phyloP scores from a whole-genome alignment of 352 stramenopile species.

The Globisporangium paddicum region DNA sequence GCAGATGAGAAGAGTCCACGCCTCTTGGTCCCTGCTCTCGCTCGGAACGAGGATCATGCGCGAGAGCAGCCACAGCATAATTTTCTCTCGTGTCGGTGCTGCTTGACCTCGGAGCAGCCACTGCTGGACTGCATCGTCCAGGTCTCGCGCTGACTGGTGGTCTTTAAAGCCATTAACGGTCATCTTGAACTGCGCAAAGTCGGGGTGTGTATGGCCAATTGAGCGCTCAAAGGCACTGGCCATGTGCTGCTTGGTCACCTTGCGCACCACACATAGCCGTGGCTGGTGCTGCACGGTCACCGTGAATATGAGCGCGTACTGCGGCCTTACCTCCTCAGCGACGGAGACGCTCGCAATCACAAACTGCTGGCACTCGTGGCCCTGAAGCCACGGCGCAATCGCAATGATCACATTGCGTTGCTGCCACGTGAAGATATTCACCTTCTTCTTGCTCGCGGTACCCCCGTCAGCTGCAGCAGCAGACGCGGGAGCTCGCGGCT shows the following conservation, averaged over 20 bases:
- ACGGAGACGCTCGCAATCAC: slow-evolving; percentile 21
- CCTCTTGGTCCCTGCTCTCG: neutral
- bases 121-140: slow-evolving; percentile 22
- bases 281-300: neutral
- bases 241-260: slow-evolving; percentile 52
- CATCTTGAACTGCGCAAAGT: slow-evolving; percentile 7
- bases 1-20: slow-evolving; percentile 15
- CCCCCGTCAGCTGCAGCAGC: neutral
- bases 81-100: slow-evolving; percentile 39
- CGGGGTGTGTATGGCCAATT: slow-evolving; percentile 10
- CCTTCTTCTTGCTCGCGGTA: slow-evolving; percentile 4
- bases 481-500: neutral
- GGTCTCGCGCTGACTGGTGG: neutral
- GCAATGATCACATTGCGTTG: slow-evolving; percentile 13
- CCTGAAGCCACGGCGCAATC: slow-evolving; percentile 19
- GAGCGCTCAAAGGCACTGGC: slow-evolving; percentile 31
- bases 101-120: slow-evolving; percentile 25
- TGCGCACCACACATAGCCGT: neutral
- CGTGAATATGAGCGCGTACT: slow-evolving; percentile 42
- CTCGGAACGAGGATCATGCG: slow-evolving; percentile 32
- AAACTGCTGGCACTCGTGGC: slow-evolving; percentile 14
- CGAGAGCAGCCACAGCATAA: slow-evolving; percentile 50
- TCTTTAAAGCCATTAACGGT: neutral
- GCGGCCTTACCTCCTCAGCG: slow-evolving; percentile 28
- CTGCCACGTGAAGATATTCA: slow-evolving; percentile 25